These are phyloP conservation scores for Coemansia sp. DNA, from an alignment of 192 early-diverging fungal genomes.

Conservation along the genomic window DNA sequence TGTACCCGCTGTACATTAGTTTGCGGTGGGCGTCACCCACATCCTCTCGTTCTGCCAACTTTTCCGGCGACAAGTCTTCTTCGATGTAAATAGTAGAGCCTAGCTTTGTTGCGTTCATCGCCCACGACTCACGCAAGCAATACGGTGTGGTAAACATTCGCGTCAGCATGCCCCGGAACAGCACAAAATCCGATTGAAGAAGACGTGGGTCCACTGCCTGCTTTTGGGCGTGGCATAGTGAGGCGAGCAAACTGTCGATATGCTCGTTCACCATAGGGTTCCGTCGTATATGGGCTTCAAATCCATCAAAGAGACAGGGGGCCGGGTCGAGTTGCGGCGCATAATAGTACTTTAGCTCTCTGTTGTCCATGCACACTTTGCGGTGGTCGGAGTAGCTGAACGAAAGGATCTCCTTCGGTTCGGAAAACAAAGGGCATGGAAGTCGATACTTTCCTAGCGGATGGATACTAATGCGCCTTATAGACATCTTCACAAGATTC, in stretches of 20 bases:
- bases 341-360: conserved; percentile 44
- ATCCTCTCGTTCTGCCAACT: conserved; percentile 37
- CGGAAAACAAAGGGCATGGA: conserved; percentile 53
- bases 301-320: conserved; percentile 66
- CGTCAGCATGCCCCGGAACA: conserved; percentile 91
- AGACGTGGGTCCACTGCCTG: conserved; percentile 1
- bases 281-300: conserved; percentile 69
- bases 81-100: conserved; percentile 75
- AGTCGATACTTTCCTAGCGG: conserved; percentile 48
- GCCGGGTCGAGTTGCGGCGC: conserved; percentile 20
- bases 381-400: conserved; percentile 68
- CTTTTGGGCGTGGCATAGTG: conserved; percentile 48
- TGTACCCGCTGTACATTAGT: conserved; percentile 89
- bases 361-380: conserved; percentile 60
- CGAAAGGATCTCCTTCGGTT: conserved; percentile 67
- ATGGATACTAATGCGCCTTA: conserved; percentile 19
- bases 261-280: conserved; percentile 67
- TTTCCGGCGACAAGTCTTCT: conserved; percentile 62
- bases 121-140: conserved; percentile 73
- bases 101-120: conserved; percentile 71
- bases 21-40: conserved; percentile 60
- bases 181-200: conserved; percentile 57
- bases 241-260: conserved; percentile 78
- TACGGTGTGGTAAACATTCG: conserved; percentile 84
- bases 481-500: background rate